Evolutionary conservation across 148 eudicot genomes (phyloP).

Genomic region (Polygonum maritimum): DNA sequence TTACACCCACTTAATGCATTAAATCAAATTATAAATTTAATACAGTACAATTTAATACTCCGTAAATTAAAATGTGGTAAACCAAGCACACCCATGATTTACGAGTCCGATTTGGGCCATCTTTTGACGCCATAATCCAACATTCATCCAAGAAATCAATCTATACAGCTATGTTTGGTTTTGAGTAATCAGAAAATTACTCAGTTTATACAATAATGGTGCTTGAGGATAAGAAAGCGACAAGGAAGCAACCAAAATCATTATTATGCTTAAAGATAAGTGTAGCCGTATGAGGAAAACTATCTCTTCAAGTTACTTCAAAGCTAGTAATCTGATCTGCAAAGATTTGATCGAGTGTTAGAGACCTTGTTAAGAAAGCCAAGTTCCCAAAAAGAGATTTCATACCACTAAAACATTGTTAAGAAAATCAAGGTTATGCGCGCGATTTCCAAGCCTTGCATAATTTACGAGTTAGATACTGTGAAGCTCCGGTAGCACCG

Average conservation of each 20-base stretch:
- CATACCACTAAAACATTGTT: neutral
- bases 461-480: constrained; percentile 64
- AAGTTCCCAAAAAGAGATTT: neutral
- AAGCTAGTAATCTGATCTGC: neutral
- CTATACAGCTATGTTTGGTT: too few species aligned
- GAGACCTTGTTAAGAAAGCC: neutral
- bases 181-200: too few species aligned
- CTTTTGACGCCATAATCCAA: too few species aligned
- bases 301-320: neutral
- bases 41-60: too few species aligned
- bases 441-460: constrained; percentile 84
- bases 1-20: too few species aligned
- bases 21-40: too few species aligned
- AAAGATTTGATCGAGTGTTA: neutral
- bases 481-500: constrained; percentile 57
- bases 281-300: neutral
- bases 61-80: too few species aligned
- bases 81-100: too few species aligned
- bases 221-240: neutral
- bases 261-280: neutral
- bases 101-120: too few species aligned
- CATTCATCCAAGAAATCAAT: too few species aligned
- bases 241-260: neutral
- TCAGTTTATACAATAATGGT: too few species aligned
- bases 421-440: constrained; percentile 11